A percentile compares a stretch with the other conserved stretches of the same genome.
phyloP scores from a whole-genome alignment of 2,329 filamentous ascomycete genomes.

The Ilyonectria sp. region DNA sequence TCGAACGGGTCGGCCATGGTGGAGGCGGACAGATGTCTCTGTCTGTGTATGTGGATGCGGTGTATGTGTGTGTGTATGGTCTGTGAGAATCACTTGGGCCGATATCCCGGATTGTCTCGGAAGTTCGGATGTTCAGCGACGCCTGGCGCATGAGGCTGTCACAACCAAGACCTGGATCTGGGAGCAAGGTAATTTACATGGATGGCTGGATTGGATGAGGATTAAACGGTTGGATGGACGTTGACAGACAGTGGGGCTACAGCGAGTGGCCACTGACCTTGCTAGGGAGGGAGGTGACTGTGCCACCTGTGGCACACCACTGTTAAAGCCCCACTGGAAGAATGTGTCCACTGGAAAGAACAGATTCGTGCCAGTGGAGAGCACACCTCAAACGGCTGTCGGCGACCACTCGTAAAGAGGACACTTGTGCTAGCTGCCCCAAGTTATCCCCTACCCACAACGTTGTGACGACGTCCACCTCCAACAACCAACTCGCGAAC shows the following conservation, averaged over 20 bases:
- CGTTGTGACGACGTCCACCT: constrained; percentile 40
- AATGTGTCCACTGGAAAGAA: background rate
- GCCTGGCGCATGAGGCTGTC: constrained; percentile 36
- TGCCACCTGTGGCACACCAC: constrained; percentile 4
- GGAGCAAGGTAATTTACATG: constrained; percentile 31
- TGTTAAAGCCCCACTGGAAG: background rate
- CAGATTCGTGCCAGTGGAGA: constrained; percentile 37
- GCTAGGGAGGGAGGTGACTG: background rate
- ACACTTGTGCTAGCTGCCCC: constrained; percentile 50
- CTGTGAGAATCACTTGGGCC: constrained; percentile 15
- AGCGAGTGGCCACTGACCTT: background rate
- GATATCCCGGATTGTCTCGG: constrained; percentile 27
- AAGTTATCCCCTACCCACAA: constrained; percentile 45
- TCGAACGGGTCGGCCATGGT: constrained; percentile 89
- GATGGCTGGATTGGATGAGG: constrained; percentile 33
- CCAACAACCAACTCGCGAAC: constrained; percentile 35
- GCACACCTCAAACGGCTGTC: constrained; percentile 45
- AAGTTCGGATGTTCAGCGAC: constrained; percentile 31
- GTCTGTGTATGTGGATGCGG: background rate
- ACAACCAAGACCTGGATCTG: constrained; percentile 34
- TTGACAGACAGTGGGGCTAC: constrained; percentile 41
- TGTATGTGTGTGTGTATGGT: background rate
- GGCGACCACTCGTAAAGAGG: constrained; percentile 44
- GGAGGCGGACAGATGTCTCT: constrained; percentile 18
- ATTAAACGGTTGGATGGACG: constrained; percentile 31